Base-by-base conservation (phyloP, 2,329 filamentous ascomycete species). In the Aspergillus ibericus region DNA sequence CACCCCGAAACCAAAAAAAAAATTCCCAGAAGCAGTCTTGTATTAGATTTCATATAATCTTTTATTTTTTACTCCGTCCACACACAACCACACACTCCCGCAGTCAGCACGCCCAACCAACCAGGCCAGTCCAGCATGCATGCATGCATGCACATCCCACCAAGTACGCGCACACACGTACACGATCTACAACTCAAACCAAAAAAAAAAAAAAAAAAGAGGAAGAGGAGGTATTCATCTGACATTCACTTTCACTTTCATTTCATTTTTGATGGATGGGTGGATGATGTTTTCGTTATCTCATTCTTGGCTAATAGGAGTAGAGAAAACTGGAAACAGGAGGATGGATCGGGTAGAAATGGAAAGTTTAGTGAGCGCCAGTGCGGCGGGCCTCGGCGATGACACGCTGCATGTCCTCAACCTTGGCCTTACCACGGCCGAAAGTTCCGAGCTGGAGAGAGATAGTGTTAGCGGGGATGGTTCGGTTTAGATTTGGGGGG, bases 351-450 rank as follows among this genome's bases (percentile, higher is more conserved):
- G 49, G 54, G 56, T 49, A 51, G 53, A 53, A 51, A 47, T 42
- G 55, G 60, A 46, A 54, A 59, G 63, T 80, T 84, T 88, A 89
- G 82, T 88, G 87, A 80, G 82, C 87, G 66, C 65, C 64, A 65
- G 86, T 83, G 78, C 88, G 85, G 82, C 93, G 93, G 78, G 93
- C 89, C 85, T 98, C 95, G 76, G 93, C 92, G 79, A 99, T 99
- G 82, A 99, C 91, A 76, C 91, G 88, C 84, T 92, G 91, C 84
- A 99, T 92, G 85, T 98, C 93, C 80, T 99, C 95, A 72, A 99
- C 95, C 93, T 99, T 99, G 80, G 87, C 89, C 93, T 99, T 99
- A 78, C 93, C 93, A 81, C 95, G 93, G 78, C 91, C 91, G 82
- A 98, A 98, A 74, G 95, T 98, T 80, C 95, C 95, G 85, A 99